Conservation (phyloP, 2,329 filamentous ascomycete species). For the Exophiala spinifera region DNA sequence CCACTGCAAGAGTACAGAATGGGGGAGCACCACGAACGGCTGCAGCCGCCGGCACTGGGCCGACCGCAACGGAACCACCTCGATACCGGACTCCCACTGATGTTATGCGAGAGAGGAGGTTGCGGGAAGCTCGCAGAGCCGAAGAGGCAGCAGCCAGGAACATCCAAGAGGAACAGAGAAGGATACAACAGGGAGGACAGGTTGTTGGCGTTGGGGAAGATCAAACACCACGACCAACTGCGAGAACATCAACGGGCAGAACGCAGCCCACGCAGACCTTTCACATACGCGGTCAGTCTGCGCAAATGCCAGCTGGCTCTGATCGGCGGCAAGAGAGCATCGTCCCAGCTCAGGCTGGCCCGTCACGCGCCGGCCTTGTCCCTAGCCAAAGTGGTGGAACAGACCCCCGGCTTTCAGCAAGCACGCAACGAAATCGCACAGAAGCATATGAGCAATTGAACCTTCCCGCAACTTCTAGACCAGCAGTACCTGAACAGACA, state of each 20-base stretch:
- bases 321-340: slow-evolving; percentile 23
- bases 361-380: slow-evolving; percentile 18
- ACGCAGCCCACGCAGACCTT: slow-evolving; percentile 19
- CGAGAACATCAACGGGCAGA: slow-evolving; percentile 13
- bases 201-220: slow-evolving; percentile 55
- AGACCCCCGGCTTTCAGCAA: slow-evolving; percentile 19
- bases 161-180: slow-evolving; percentile 44
- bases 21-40: slow-evolving; percentile 51
- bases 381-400: slow-evolving; percentile 24
- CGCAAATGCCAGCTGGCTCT: slow-evolving; percentile 8
- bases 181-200: slow-evolving; percentile 56
- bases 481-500: slow-evolving; percentile 7
- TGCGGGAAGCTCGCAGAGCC: slow-evolving; percentile 69
- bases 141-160: slow-evolving; percentile 62
- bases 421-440: slow-evolving; percentile 26
- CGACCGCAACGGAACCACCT: slow-evolving; percentile 50
- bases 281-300: slow-evolving; percentile 16
- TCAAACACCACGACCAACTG: slow-evolving; percentile 33
- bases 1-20: slow-evolving; percentile 50
- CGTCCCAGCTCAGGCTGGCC: slow-evolving; percentile 25
- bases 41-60: slow-evolving; percentile 38
- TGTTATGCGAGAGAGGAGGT: slow-evolving; percentile 84
- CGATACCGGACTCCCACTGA: slow-evolving; percentile 80
- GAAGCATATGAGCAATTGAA: slow-evolving; percentile 29
- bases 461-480: slow-evolving; percentile 23